phyloP scores from a whole-genome alignment of 2,329 filamentous ascomycete species.

The Claviceps capensis region DNA sequence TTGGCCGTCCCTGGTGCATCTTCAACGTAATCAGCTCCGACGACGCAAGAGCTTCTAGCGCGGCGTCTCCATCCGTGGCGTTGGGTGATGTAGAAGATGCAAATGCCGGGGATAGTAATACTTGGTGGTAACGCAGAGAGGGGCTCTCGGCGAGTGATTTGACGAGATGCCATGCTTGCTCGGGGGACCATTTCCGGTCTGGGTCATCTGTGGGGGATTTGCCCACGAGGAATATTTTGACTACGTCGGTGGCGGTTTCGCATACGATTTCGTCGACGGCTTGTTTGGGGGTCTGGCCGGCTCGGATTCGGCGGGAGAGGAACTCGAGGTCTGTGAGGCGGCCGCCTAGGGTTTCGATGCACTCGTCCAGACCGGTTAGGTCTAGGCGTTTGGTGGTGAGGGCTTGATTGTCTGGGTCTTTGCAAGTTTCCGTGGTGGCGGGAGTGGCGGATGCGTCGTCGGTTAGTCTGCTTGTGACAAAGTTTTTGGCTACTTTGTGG shows the following conservation, averaged over 20 bases:
- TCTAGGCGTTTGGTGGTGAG: constrained; percentile 22
- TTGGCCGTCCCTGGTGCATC: constrained; percentile 61
- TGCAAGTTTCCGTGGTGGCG: constrained; percentile 11
- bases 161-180: constrained; percentile 86
- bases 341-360: constrained; percentile 72
- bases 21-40: constrained; percentile 74
- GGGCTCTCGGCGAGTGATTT: constrained; percentile 59
- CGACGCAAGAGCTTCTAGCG: constrained; percentile 67
- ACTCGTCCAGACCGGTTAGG: constrained; percentile 61
- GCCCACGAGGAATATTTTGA: constrained; percentile 81
- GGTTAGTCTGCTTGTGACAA: constrained; percentile 72
- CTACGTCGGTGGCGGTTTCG: constrained; percentile 76
- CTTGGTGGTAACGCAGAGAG: constrained; percentile 68
- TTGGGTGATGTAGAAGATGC: constrained; percentile 36
- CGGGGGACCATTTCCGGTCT: constrained; percentile 56
- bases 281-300: constrained; percentile 66
- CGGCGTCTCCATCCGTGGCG: constrained; percentile 52
- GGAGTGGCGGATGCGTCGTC: constrained; percentile 23
- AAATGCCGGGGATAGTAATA: constrained; percentile 66
- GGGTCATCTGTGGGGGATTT: constrained; percentile 27
- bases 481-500: constrained; percentile 74
- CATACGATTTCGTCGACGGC: constrained; percentile 82
- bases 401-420: constrained; percentile 2
- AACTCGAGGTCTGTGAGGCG: constrained; percentile 93
- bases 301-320: constrained; percentile 76